Evolutionary conservation across 768 basidiomycete genomes (phyloP).

Genomic region (Hortiboletus flavorubellus): DNA sequence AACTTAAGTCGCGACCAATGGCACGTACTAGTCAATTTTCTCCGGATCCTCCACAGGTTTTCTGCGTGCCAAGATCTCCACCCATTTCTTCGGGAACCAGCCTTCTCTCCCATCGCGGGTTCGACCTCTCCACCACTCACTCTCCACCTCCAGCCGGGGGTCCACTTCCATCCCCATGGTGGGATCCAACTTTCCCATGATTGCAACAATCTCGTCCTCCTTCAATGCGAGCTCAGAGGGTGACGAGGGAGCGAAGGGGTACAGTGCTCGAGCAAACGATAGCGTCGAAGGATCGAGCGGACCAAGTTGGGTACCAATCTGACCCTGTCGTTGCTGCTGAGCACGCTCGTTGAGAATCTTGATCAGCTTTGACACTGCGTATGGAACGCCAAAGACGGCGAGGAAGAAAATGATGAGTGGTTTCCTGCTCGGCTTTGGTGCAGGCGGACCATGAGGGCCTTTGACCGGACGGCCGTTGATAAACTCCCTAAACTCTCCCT

Average conservation of each 20-base stretch:
- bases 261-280: constrained; percentile 80
- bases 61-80: constrained; percentile 61
- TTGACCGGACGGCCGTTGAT: constrained; percentile 60
- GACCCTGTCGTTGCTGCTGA: constrained; percentile 42
- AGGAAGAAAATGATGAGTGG: constrained; percentile 92
- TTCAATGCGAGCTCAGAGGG: constrained; percentile 77
- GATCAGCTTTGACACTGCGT: constrained; percentile 88
- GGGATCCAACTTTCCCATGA: constrained; percentile 78
- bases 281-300: constrained; percentile 77
- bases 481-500: constrained; percentile 74
- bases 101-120: constrained; percentile 89
- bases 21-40: constrained; percentile 35
- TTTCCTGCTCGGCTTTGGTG: constrained; percentile 75
- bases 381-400: constrained; percentile 90
- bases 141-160: constrained; percentile 53
- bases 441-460: constrained; percentile 37
- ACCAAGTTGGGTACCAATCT: constrained; percentile 33
- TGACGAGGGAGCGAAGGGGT: constrained; percentile 70
- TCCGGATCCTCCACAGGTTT: constrained; percentile 36
- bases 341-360: constrained; percentile 68
- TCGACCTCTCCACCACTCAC: constrained; percentile 94
- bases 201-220: constrained; percentile 91
- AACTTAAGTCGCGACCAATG: not conserved
- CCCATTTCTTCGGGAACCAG: constrained; percentile 93
- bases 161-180: constrained; percentile 65